Base-by-base conservation (phyloP, 495 filamentous ascomycete species). In the Staphylotrichum tortipilum region DNA sequence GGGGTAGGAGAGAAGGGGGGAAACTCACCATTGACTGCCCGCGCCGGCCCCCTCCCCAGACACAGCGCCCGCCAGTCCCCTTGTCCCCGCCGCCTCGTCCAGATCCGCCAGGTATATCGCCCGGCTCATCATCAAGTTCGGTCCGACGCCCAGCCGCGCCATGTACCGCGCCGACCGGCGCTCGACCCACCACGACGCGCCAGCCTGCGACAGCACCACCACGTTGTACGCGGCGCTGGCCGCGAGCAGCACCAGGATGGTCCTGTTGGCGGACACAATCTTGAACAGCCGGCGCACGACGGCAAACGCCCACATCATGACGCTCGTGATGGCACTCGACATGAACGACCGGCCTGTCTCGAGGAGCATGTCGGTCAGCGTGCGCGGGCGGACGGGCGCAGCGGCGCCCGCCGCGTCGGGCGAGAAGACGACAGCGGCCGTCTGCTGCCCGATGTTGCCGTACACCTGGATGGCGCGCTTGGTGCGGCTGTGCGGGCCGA, bases 381-480 rank as follows among this genome's bases (percentile, higher is more conserved):
- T 83, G 12, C 83, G 78, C 44, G 82, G 83, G 52, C 76, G 78
- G 24, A 90, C 82, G 19, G 77, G 76, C 41, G 81, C 65, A 62
- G 62, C 18, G 23, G 30, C 44, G 7, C 26, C 76, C 0, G 59
- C 47, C 36, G 54, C 29, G 19, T 58, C 60, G 12, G 72, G 71
- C 23, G 78, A 69, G 60, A 90, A 85, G 23, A 89, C 76, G 3
- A 85, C 74, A 12, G 75, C 74, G 39, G 81, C 73, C 12, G 65
- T 81, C 61, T 88, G 84, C 47, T 83, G 77, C 28, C 90, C 90
- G 38, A 98, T 74, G 46, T 84, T 77, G 41, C 92, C 92, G 63
- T 95, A 98, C 18, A 95, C 87, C 46, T 84, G 79, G 45, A 94
- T 85, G 34, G 90, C 90, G 54, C 91, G 87, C 68, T 89, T 91